These are phyloP conservation scores for Fulvia fulva DNA, from an alignment of 2,329 filamentous ascomycete genomes.

Conservation along the genomic window DNA sequence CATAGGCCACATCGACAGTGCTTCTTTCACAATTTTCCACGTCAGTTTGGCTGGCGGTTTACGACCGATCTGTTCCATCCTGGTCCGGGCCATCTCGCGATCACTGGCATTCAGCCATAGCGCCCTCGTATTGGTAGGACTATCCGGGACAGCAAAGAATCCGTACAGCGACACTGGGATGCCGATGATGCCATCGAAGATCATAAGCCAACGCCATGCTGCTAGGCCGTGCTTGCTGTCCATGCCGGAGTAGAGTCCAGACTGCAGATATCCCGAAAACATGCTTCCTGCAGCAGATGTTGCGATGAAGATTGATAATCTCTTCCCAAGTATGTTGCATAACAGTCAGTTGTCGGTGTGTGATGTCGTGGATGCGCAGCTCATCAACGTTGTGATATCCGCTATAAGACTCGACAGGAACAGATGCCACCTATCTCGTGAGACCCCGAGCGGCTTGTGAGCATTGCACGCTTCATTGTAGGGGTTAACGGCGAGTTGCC, in stretches of 20 bases:
- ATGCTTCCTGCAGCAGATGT: conserved; percentile 14
- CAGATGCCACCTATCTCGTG: no score
- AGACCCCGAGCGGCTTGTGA: no score
- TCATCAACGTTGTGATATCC: no score
- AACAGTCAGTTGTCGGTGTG: no score
- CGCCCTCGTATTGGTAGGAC: conserved; percentile 13
- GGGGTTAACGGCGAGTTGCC: no score
- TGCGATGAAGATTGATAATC: conserved; percentile 16
- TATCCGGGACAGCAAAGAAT: conserved; percentile 16
- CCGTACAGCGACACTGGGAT: conserved; percentile 16
- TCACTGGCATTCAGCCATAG: conserved; percentile 11
- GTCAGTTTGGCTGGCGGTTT: conserved; percentile 12
- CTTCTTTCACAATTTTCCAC: conserved; percentile 9
- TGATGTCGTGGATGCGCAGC: no score
- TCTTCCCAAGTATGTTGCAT: no score
- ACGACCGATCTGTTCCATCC: conserved; percentile 14
- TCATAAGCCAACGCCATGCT: conserved; percentile 17
- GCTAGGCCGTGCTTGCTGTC: conserved; percentile 13
- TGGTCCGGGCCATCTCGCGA: conserved; percentile 14
- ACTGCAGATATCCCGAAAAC: conserved; percentile 19
- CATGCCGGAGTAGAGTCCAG: conserved; percentile 18
- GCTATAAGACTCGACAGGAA: no score
- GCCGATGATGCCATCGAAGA: conserved; percentile 18
- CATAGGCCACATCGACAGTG: conserved; percentile 11
- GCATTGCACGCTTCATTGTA: no score